Evolutionary conservation across 179 eudicot genomes (phyloP), one percentile per base, ranked within the genome.

Genomic region (Gypsophila paniculata): DNA sequence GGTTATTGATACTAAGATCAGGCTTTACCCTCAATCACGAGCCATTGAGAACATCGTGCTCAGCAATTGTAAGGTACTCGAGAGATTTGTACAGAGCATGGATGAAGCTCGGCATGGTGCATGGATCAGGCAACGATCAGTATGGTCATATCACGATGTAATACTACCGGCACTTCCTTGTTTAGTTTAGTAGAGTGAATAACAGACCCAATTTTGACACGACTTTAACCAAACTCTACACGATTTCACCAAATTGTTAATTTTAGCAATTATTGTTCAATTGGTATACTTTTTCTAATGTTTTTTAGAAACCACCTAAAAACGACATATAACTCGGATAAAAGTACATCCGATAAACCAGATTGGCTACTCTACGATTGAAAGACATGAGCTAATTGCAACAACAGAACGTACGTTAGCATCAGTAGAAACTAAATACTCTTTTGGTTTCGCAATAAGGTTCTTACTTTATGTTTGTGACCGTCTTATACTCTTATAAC

Each of bases 1-100:
- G 80, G 80, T 44, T 77, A 72, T 25, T 42, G 21, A 58, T 48
- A 21, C 12, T 67, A 38, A 51, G 52, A 19, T 70, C 23, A 21
- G 5, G 68, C 14, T 18, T 65, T 21, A 65, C 44, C 66, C 7
- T 34, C 10, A 34, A 34, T 61, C 66, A 61, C 8, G 68, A 65
- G 52, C 8, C 7, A 49, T 65, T 9, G 68, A 39, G 52, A 42
- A 42, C 26, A 9, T 62, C 17, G 23, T n/a, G 15, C 62, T 58
- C 62, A 23, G 25, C 17, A 19, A 15, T 29, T 15, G 19, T 25
- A 13, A 61, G 5, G 65, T n/a, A 23, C 29, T 61, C 38, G 60
- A 55, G 46, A 17, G 4, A 34, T 61, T 32, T 9, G 14, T 32
- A 15, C 9, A 4, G 21, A 36, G 3, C 25, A 48, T 18, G 36